These are phyloP conservation scores for Fusarium sp. DNA, from an alignment of 2,329 filamentous ascomycete species.

Conservation along the genomic window DNA sequence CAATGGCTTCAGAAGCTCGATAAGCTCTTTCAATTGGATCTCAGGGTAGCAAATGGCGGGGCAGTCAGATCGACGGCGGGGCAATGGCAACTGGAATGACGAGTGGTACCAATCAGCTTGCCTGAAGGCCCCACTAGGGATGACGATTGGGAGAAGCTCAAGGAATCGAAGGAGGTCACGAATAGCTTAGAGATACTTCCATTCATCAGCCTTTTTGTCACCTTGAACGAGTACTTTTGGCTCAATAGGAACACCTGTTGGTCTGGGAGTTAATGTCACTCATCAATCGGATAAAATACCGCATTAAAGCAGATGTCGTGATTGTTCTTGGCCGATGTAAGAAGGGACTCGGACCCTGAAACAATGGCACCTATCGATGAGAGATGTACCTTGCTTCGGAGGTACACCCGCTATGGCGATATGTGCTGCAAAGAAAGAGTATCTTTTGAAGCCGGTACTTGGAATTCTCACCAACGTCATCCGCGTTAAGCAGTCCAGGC, in stretches of 20 bases:
- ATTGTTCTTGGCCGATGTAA: slow-evolving; percentile 1
- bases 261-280: background rate
- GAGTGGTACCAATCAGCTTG: slow-evolving; percentile 39
- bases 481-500: background rate
- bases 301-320: background rate
- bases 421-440: background rate
- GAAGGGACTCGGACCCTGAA: background rate
- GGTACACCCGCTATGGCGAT: background rate
- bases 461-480: background rate
- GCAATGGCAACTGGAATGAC: slow-evolving; percentile 39
- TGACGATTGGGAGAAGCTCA: slow-evolving; percentile 42
- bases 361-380: background rate
- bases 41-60: slow-evolving; percentile 39
- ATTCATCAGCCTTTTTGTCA: background rate
- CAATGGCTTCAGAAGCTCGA: slow-evolving; percentile 36
- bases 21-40: slow-evolving; percentile 38
- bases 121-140: slow-evolving; percentile 37
- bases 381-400: background rate
- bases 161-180: slow-evolving; percentile 26
- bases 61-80: slow-evolving; percentile 45
- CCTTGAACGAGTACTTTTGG: background rate
- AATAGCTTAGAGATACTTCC: slow-evolving; percentile 18
- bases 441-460: background rate
- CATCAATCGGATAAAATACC: slow-evolving; percentile 2
- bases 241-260: slow-evolving; percentile 6